phyloP scores from a whole-genome alignment of 1,284 basidiomycete species.

The Ustilago vetiveriae region DNA sequence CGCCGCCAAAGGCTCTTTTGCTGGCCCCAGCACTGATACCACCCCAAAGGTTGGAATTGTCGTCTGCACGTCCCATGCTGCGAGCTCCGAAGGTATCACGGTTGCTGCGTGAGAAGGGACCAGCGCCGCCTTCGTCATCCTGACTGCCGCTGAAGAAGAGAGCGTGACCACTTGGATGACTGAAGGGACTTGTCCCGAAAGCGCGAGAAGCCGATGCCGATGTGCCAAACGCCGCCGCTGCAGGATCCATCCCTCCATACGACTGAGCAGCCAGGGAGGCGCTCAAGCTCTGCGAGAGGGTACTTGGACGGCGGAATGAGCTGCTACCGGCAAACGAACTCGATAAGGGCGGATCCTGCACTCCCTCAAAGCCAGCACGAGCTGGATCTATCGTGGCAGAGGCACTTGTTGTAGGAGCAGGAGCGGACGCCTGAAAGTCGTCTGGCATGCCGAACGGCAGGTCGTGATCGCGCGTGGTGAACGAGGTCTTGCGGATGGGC shows the following conservation, averaged over 20 bases:
- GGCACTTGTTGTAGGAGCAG: conserved; percentile 2
- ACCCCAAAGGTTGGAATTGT: conserved; percentile 36
- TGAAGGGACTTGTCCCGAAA: conserved; percentile 66
- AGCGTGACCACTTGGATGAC: conserved; percentile 58
- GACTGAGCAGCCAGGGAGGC: conserved; percentile 31
- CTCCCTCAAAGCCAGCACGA: conserved; percentile 25
- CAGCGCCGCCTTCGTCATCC: conserved; percentile 48
- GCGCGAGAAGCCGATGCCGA: conserved; percentile 35
- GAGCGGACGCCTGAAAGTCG: conserved; percentile 66
- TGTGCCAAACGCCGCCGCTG: conserved; percentile 34
- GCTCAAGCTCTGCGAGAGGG: conserved; percentile 31
- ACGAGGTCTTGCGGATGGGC: conserved; percentile 68
- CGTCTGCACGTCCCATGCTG: conserved; percentile 43
- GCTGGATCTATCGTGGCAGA: conserved; percentile 7
- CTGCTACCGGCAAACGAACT: conserved; percentile 25
- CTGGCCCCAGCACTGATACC: conserved; percentile 12
- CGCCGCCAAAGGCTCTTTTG: conserved; percentile 5
- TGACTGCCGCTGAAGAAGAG: conserved; percentile 63
- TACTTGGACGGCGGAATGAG: conserved; percentile 34
- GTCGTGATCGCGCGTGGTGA: conserved; percentile 79
- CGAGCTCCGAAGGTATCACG: conserved; percentile 37
- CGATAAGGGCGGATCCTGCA: conserved; percentile 12
- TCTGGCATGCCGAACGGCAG: conserved; percentile 77
- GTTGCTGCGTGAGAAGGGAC: conserved; percentile 37
- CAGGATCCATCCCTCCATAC: conserved; percentile 31